Evolutionary conservation across 768 basidiomycete genomes (phyloP), one percentile per base, ranked within the genome.

Genomic region (Pulveroboletus ravenelii): DNA sequence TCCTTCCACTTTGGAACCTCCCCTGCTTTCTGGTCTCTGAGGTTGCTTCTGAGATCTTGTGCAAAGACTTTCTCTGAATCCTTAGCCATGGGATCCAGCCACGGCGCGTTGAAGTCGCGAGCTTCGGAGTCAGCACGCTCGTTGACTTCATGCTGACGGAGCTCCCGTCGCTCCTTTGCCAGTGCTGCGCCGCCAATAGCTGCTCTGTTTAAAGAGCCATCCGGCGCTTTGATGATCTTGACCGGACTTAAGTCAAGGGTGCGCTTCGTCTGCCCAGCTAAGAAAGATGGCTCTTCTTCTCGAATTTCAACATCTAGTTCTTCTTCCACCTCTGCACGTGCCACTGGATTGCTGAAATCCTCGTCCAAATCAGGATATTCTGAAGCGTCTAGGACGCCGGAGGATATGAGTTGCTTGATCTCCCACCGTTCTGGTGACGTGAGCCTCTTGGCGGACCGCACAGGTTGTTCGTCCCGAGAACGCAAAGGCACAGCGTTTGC

Each of bases 391-490:
- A 97, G 80, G 14, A 85, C 89, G 38, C 96, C 96, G 29, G 93
- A 96, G 1, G 96, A 89, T 48, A 98, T 96, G 50, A 99, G 81
- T 66, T 98, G 96, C 69, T 98, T 97, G 70, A 99, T 94, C 73
- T 99, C 96, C 93, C 96, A 99, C 27, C 96, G 84, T 69, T 99
- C 96, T 1, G 96, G 96, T 7, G 90, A 93, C 1, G 94, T 94
- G 50, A 98, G 73, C 14, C 95, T 81, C 63, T 93, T 93, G 0
- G 93, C 91, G 3, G 87, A 89, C 30, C 84, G 81, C 14, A 84
- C 78, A 40, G 61, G 74, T 70, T 56, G 78, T 54, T 65, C 70
- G 65, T 65, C 79, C 66, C 58, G 79, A 61, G 62, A 79, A 68
- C 74, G 76, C 14, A 97, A 74, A 2, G 94, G 91, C 18, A 94